Evolutionary conservation across 768 basidiomycete species (phyloP).

Genomic region (Gloeostereum incarnatum): DNA sequence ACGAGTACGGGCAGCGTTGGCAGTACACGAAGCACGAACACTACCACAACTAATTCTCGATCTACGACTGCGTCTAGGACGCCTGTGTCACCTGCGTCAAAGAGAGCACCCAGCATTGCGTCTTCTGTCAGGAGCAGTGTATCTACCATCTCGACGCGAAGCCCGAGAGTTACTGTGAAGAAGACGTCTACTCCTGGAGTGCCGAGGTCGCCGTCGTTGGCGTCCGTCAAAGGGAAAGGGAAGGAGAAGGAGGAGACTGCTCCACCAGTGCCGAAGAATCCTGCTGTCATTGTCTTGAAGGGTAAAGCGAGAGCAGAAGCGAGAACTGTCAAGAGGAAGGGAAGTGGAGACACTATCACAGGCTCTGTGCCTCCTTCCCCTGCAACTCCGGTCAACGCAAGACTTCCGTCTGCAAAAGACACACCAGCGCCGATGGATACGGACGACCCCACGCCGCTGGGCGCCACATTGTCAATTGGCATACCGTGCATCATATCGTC

Average conservation of each 20-base stretch:
- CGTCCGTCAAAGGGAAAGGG: neutral
- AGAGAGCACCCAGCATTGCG: too few species aligned
- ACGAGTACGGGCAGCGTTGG: conserved; percentile 7
- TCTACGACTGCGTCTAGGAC: too few species aligned
- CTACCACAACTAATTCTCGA: too few species aligned
- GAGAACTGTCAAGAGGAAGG: conserved; percentile 31
- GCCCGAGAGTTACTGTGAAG: too few species aligned
- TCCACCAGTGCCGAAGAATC: conserved; percentile 2
- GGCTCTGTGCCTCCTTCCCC: too few species aligned
- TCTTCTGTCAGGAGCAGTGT: too few species aligned
- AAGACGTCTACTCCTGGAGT: too few species aligned
- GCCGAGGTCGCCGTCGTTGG: conserved; percentile 1
- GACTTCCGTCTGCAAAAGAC: too few species aligned
- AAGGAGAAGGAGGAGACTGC: conserved; percentile 2
- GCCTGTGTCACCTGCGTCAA: too few species aligned
- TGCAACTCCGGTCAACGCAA: too few species aligned
- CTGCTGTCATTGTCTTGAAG: conserved; percentile 1
- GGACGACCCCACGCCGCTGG: conserved; percentile 9
- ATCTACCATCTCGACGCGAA: too few species aligned
- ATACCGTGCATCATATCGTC: conserved; percentile 88
- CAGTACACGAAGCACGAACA: conserved; percentile 5
- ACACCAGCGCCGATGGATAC: conserved; percentile 11
- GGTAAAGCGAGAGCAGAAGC: conserved; percentile 9
- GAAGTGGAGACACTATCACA: conserved; percentile 40
- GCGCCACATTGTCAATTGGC: conserved; percentile 74